phyloP scores from a whole-genome alignment of 352 stramenopile genomes.

The Thalassiosira hispida region DNA sequence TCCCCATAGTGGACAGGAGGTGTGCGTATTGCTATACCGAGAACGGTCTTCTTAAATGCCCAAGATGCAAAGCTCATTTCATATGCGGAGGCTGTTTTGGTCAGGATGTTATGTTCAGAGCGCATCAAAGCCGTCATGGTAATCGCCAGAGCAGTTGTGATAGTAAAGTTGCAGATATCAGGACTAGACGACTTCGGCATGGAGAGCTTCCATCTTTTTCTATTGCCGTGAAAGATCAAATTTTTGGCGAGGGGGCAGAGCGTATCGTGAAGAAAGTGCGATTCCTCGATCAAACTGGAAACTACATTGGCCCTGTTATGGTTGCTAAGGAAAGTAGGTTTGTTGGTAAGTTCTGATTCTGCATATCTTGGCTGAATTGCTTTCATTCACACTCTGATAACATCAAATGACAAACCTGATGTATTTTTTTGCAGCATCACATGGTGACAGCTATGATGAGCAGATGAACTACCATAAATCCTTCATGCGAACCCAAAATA shows the following conservation, averaged over 20 bases:
- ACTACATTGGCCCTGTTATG: conserved; percentile 44
- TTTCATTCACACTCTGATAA: background rate
- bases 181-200: conserved; percentile 17
- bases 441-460: conserved; percentile 14
- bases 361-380: background rate
- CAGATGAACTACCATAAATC: conserved; percentile 50
- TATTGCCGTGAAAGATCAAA: conserved; percentile 55
- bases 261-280: conserved; percentile 51
- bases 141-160: conserved; percentile 13
- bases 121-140: background rate
- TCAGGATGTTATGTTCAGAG: background rate
- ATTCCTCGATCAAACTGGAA: conserved; percentile 47
- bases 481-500: conserved; percentile 57
- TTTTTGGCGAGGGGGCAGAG: conserved; percentile 61
- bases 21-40: conserved; percentile 38
- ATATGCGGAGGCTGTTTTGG: conserved; percentile 11
- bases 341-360: conserved; percentile 12
- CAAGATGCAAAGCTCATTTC: conserved; percentile 27
- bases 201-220: conserved; percentile 53
- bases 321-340: conserved; percentile 67
- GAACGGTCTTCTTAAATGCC: background rate
- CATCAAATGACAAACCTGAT: background rate
- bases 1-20: conserved; percentile 30
- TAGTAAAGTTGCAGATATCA: background rate
- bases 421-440: background rate